phyloP scores from a whole-genome alignment of 768 basidiomycete genomes.

The Lactarius hengduanensis region DNA sequence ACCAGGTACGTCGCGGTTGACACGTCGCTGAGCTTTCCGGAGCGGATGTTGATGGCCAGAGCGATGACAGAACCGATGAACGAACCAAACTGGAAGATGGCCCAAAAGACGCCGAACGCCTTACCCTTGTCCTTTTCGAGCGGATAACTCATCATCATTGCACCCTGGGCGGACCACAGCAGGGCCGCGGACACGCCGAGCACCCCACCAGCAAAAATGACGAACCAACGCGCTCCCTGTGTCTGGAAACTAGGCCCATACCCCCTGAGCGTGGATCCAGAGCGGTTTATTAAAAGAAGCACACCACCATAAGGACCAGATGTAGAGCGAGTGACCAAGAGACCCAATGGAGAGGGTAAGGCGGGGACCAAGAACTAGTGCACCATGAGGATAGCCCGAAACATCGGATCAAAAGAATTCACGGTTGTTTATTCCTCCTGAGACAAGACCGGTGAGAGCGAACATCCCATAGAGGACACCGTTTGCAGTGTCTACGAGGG shows the following conservation, averaged over 20 bases:
- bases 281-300: conserved; percentile 16
- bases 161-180: conserved; percentile 53
- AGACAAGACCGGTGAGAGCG: conserved; percentile 43
- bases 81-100: conserved; percentile 45
- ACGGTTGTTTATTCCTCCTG: conserved; percentile 40
- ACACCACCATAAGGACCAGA: conserved; percentile 47
- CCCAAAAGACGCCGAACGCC: conserved; percentile 54
- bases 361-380: conserved; percentile 45
- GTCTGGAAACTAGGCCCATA: conserved; percentile 36
- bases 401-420: conserved; percentile 21
- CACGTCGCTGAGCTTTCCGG: conserved; percentile 36
- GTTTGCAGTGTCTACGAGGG: conserved; percentile 42
- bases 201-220: conserved; percentile 49
- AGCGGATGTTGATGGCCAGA: conserved; percentile 42
- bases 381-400: too few relatives aligned
- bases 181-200: conserved; percentile 52
- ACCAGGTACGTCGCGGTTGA: conserved; percentile 44
- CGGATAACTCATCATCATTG: conserved; percentile 57
- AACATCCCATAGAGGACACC: conserved; percentile 45
- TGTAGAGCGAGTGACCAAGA: conserved; percentile 51
- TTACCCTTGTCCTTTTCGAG: conserved; percentile 56
- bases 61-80: conserved; percentile 47
- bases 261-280: not conserved
- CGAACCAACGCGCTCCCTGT: conserved; percentile 44
- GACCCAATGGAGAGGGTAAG: conserved; percentile 51